Conservation (phyloP, 768 basidiomycete species). For the Kondoa subrosea region DNA sequence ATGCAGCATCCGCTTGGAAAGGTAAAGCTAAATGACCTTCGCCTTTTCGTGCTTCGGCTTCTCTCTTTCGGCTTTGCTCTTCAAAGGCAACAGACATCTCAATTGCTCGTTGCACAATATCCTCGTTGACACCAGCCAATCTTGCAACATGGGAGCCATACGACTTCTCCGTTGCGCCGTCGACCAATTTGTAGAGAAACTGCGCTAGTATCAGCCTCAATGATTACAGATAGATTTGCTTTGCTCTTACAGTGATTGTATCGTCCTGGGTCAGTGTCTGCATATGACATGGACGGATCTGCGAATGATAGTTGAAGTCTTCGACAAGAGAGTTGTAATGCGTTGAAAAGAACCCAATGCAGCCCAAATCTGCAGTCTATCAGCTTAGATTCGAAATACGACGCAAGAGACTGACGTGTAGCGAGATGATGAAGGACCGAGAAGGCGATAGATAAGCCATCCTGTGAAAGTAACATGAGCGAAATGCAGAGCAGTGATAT, state of each 20-base stretch:
- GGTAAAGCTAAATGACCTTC: slow-evolving; percentile 50
- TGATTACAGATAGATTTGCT: slow-evolving; percentile 41
- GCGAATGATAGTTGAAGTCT: slow-evolving; percentile 45
- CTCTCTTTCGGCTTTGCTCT: slow-evolving; percentile 51
- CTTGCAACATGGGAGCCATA: slow-evolving; percentile 91
- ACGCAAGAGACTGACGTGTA: neutral
- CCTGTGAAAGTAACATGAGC: no score
- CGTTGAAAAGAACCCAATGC: slow-evolving; percentile 89
- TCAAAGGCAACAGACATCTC: slow-evolving; percentile 75
- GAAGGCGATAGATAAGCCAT: slow-evolving; percentile 97
- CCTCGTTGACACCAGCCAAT: slow-evolving; percentile 42
- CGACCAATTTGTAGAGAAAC: slow-evolving; percentile 22
- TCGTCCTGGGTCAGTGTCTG: slow-evolving; percentile 81
- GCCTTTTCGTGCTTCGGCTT: slow-evolving; percentile 37
- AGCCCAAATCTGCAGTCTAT: slow-evolving; percentile 49
- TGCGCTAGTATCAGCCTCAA: slow-evolving; percentile 32
- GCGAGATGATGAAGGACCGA: slow-evolving; percentile 88
- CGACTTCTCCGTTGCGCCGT: slow-evolving; percentile 68
- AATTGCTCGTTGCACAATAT: slow-evolving; percentile 77
- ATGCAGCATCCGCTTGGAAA: slow-evolving; percentile 79
- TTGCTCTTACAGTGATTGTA: slow-evolving; percentile 79
- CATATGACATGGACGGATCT: slow-evolving; percentile 87
- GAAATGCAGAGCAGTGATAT: no score
- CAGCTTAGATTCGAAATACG: neutral
- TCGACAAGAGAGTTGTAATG: slow-evolving; percentile 93